Evolutionary conservation across 768 basidiomycete species (phyloP), one percentile per base, ranked within the genome.

Genomic region (Hypsizygus marmoreus): DNA sequence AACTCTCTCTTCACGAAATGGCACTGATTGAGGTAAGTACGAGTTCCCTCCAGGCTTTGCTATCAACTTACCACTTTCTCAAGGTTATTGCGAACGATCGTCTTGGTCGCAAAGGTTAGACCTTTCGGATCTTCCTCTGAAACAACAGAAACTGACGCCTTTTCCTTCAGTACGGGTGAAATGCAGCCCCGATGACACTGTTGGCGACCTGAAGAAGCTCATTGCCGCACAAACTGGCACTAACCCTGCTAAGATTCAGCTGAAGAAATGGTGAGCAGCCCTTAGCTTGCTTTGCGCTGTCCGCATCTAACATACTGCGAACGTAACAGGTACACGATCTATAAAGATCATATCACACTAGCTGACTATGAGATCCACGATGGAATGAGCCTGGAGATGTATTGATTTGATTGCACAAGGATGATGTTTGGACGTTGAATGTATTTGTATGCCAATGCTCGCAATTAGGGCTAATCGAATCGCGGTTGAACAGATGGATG

Each of bases 201-300:
- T 99, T 26, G 95, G 95, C 31, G 95, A 97, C 64, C 76, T 99
- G 52, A 98, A 98, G 79, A 88, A 88, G 66, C 84, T 99, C 49
- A 97, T 99, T 56, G 95, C 88, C 2, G 95, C 94, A 0, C 97
- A 99, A 67, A 97, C 82, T 0, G 97, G 97, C 43, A 97, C 95
- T 12, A 82, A 91, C 59, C 59, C 71, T 4, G 70, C 66, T 25
- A 98, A 95, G 80, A 95, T 99, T 47, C 80, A 84, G 60, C 72
- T 99, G 41, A 98, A 97, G 86, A 97, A 97, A 79, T 97, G 95
- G 97, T 91, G 54, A 47, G 86, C 66, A 16, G 24, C 30, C 10
- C n/a, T n/a, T n/a, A n/a, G n/a, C n/a, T 22, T 23, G 40, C 9
- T 20, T 11, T 32, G 34, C 25, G 10, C 16, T 17, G 12, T 34